Base-by-base conservation (phyloP, 2,329 filamentous ascomycete species). In the Myotisia sp. region DNA sequence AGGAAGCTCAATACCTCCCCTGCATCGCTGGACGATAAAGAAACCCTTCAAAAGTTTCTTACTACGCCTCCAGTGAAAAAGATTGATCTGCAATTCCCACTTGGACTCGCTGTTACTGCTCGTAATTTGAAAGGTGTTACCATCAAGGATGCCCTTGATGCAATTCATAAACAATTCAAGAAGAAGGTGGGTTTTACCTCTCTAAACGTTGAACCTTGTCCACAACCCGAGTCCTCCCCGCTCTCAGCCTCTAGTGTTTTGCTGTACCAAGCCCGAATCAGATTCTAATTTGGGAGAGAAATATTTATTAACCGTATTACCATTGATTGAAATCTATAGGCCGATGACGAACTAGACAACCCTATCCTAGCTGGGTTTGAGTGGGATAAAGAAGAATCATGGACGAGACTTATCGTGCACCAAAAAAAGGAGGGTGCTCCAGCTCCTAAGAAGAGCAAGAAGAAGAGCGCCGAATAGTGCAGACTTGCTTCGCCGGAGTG, bases 1-100 rank as follows among this genome's bases (percentile, higher is more conserved):
- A 94, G 86, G 87, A 93, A 90, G 65, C 78, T 95, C 56, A 95
- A 95, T 71, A 81, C 77, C 36, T 87, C 85, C 22, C 71, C 84
- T 26, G 63, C 67, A 41, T 71, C 72, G 24, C 59, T 94, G 33
- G 86, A 94, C 19, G 87, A 94, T 47, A 79, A 79, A 51, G 76
- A 86, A 19, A 72, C 79, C 42, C 74, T 95, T 47, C 86, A 86
- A 65, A 76, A 86, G 58, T 65, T 69, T 41, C 74, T 95, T 47
- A 78, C 81, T 49, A 76, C 64, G 41, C 87, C 87, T 30, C 76
- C 80, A 21, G 74, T 95, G 59, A 92, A 90, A 71, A 87, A 83
- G 67, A 87, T 95, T 60, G 85, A 93, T 61, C 70, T 95, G 29
- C 76, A 85, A 62, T 93, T 92, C 69, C 82, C 83, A 10, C 67